These are phyloP conservation scores for Boletus reticuloceps DNA, from an alignment of 768 basidiomycete species.

Conservation along the genomic window DNA sequence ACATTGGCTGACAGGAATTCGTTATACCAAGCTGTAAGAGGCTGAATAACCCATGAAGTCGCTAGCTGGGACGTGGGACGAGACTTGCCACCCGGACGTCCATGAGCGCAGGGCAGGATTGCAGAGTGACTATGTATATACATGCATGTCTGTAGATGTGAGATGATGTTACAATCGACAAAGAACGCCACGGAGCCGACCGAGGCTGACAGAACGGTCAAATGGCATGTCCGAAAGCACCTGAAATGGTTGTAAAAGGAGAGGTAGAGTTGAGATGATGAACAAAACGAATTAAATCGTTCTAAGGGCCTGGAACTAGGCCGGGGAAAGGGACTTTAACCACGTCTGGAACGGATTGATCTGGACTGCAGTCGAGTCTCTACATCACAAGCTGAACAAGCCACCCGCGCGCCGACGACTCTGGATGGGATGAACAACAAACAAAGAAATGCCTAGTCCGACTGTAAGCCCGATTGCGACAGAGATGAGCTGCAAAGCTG, in stretches of 20 bases:
- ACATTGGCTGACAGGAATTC: conserved; percentile 5
- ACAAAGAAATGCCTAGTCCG: conserved; percentile 69
- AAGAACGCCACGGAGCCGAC: too few relatives aligned
- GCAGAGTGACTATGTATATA: too few relatives aligned
- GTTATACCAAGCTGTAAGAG: not conserved
- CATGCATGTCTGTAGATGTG: too few relatives aligned
- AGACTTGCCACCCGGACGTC: too few relatives aligned
- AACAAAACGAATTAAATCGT: conserved; percentile 14
- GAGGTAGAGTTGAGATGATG: not conserved
- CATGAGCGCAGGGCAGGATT: too few relatives aligned
- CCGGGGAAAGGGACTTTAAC: too few relatives aligned
- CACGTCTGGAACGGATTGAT: too few relatives aligned
- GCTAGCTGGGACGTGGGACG: too few relatives aligned
- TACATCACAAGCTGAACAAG: conserved; percentile 54
- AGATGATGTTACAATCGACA: too few relatives aligned
- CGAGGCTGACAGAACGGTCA: too few relatives aligned
- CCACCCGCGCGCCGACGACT: conserved; percentile 56
- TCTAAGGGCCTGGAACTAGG: not conserved
- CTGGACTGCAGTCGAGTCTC: not conserved
- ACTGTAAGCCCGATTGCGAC: conserved; percentile 81
- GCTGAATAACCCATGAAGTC: conserved; percentile 1
- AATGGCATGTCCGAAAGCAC: too few relatives aligned
- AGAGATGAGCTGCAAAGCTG: conserved; percentile 71
- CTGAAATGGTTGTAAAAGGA: too few relatives aligned
- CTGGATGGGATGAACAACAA: conserved; percentile 62